phyloP scores from a whole-genome alignment of 306 rosid species.

The Pyrus bretschneideri region DNA sequence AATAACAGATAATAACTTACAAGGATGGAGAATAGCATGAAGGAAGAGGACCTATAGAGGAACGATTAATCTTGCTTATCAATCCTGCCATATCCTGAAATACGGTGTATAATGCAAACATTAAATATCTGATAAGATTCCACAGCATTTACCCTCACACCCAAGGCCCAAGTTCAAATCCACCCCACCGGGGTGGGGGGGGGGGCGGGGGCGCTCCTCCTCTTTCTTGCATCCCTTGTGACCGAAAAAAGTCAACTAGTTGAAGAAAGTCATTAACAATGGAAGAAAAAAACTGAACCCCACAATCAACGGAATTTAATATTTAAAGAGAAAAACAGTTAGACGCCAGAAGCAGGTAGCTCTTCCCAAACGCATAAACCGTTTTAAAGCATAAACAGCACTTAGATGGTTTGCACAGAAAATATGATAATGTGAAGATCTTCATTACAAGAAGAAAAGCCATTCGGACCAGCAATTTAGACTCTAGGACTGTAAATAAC shows the following conservation, averaged over 20 bases:
- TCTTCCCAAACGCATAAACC: background rate
- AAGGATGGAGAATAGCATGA: constrained; percentile 87
- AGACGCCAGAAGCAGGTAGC: background rate
- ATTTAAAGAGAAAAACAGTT: background rate
- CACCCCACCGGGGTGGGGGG: too few species aligned
- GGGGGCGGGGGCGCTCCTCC: too few species aligned
- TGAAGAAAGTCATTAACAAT: background rate
- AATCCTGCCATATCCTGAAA: constrained; percentile 99
- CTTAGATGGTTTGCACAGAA: background rate
- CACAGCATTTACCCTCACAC: background rate
- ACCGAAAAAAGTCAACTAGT: background rate
- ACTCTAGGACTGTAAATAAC: background rate
- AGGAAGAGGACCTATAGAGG: constrained; percentile 94
- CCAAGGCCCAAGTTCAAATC: background rate
- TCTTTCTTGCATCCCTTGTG: background rate
- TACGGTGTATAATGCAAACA: constrained; percentile 9
- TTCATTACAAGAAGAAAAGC: background rate
- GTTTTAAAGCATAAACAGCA: background rate
- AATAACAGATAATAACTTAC: constrained; percentile 44
- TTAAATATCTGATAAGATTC: constrained; percentile 14
- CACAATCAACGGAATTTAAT: background rate
- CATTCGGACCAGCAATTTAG: background rate
- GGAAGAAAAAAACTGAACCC: background rate
- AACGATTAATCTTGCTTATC: constrained; percentile 96
- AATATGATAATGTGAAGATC: background rate